Evolutionary conservation across 2,329 filamentous ascomycete species (phyloP), one percentile per base, ranked within the genome.

Genomic region (Diaporthe caulivora): DNA sequence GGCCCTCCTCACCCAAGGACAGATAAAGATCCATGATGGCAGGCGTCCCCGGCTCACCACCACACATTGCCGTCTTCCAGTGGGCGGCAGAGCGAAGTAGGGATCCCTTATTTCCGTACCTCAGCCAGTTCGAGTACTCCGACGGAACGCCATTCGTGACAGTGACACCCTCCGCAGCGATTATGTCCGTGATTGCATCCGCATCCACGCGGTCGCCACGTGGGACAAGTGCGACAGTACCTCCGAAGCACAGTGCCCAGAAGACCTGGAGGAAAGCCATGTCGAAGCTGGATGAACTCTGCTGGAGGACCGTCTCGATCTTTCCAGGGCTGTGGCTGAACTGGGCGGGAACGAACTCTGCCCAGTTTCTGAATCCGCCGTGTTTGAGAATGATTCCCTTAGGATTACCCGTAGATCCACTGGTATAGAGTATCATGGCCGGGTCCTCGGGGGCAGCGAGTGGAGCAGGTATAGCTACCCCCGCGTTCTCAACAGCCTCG

Each of bases 371-470:
- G 9, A 81, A 62, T 21, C 75, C 78, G 4, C 47, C 57, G 57
- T 84, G 82, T 0, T 51, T 73, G 10, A 85, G 73, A 1, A 80
- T 54, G 26, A 87, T 81, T 4, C 85, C 85, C 76, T 87, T 87
- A 1, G 86, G 86, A 13, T 42, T 60, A 5, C 55, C 55, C 15
- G 55, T 42, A 1, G 55, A 60, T 10, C 55, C 55, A 37, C 55
- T 60, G 0, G 55, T 60, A 24, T 60, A 60, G 15, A 60, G 34
- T 11, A 58, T 40, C 55, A 60, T 42, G 15, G 55, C 55, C 10
- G 55, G 55, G 29, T 42, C 55, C 11, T 60, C 34, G n/a, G 26
- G 17, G 2, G 2, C 34, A 7, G 55, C 34, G 15, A 40, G 55
- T 10, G 31, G 34, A 26, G 55, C 55, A 4, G 55, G 15, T 10